Evolutionary conservation across 192 early-diverging fungal genomes (phyloP), one percentile per base, ranked within the genome.

Genomic region (Coemansia umbellata): DNA sequence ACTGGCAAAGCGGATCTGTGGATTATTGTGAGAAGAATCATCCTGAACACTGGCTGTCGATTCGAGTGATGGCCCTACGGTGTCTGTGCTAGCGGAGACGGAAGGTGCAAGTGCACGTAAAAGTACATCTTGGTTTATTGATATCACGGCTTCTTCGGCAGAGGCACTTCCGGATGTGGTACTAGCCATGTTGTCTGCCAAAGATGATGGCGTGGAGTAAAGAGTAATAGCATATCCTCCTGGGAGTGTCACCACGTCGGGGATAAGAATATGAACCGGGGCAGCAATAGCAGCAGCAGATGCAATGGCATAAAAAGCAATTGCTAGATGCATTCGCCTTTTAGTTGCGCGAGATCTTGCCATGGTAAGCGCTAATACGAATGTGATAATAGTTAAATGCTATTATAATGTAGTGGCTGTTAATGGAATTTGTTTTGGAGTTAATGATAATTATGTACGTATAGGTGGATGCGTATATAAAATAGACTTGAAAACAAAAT

Each of bases 111-210:
- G 41, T 8, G 52, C 52, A 10, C 55, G 57, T 11, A 67, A 23
- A 4, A 60, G 53, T 53, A 67, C 55, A n/a, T 60, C 53, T 24
- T 67, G 56, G 40, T 67, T 53, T 22, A 67, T 47, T 10, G 65
- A 67, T 31, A 60, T 50, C 4, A 60, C 47, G 8, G 31, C 47
- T 15, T 59, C 50, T 3, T 53, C 44, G 18, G 23, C 18, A 30
- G 41, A 14, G 10, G 51, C 37, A 14, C 30, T 44, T 23, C 35
- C 17, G 6, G 26, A 33, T 8, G 53, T 19, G 8, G 5, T 28
- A 11, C 2, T n/a, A 13, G 8, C 43, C 8, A 26, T 27, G 15
- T 5, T 19, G 1, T 6, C 31, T 4, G 37, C 10, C 4, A 19
- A 15, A n/a, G 33, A 30, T 5, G 35, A 40, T 15, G 51, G 66